phyloP scores from a whole-genome alignment of 176 grass and related monocot species.

The Zea luxurians region DNA sequence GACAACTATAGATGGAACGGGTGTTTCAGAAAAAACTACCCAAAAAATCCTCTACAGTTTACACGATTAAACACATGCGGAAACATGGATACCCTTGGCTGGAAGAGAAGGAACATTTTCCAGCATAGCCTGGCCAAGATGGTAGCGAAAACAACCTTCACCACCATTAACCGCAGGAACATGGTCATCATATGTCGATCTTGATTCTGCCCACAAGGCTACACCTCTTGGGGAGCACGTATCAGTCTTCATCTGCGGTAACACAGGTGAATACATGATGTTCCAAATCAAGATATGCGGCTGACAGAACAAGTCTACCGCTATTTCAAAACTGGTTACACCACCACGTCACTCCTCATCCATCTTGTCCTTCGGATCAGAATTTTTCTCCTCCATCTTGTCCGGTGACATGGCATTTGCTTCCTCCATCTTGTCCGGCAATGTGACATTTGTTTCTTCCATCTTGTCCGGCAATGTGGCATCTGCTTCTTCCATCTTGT shows the following conservation, averaged over 20 bases:
- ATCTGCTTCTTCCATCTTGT: too few relatives aligned
- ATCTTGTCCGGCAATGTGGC: not conserved
- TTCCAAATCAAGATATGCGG: slow-evolving; percentile 33
- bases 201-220: not conserved
- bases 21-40: not conserved
- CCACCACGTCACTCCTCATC: slow-evolving; percentile 38
- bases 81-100: not conserved
- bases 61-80: not conserved
- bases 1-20: not conserved
- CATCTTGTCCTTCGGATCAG: slow-evolving; percentile 13
- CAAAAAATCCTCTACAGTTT: not conserved
- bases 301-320: not conserved
- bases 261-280: not conserved
- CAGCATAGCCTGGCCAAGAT: not conserved
- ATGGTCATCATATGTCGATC: not conserved
- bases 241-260: not conserved
- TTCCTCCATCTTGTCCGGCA: slow-evolving; percentile 9
- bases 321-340: slow-evolving; percentile 1
- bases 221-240: not conserved
- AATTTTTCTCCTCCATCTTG: slow-evolving; percentile 28
- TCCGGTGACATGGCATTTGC: not conserved
- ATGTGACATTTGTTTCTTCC: not conserved
- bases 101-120: not conserved
- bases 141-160: not conserved
- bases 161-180: not conserved